A percentile compares a stretch with the other conserved stretches of the same genome.
phyloP scores from a whole-genome alignment of 2,329 filamentous ascomycete genomes.

The Microthyrium microscopicum region DNA sequence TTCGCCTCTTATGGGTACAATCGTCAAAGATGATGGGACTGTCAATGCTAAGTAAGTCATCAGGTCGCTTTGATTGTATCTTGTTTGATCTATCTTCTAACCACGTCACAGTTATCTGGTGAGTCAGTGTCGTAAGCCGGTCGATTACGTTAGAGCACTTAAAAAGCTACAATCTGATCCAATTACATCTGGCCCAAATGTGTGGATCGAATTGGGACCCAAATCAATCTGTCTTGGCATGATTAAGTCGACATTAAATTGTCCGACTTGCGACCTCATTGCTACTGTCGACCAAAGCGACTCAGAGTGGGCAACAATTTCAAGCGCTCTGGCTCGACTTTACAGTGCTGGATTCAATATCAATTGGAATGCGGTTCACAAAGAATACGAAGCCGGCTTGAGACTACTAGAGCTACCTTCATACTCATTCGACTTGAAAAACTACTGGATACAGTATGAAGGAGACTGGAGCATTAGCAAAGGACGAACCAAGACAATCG shows the following conservation, averaged over 20 bases:
- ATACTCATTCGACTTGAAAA: slow-evolving; percentile 20
- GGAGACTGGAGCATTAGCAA: slow-evolving; percentile 14
- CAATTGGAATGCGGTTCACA: slow-evolving; percentile 45
- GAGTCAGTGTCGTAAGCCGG: slow-evolving; percentile 48
- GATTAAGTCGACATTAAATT: slow-evolving; percentile 39
- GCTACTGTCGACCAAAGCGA: slow-evolving; percentile 6
- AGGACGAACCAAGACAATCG: slow-evolving; percentile 12
- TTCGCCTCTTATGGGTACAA: slow-evolving; percentile 50
- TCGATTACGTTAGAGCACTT: slow-evolving; percentile 50
- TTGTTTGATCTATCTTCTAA: slow-evolving; percentile 16
- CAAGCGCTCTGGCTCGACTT: slow-evolving; percentile 30
- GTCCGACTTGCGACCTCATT: slow-evolving; percentile 1
- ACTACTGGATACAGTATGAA: slow-evolving; percentile 24
- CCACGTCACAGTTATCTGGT: slow-evolving; percentile 48
- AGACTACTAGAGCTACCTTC: slow-evolving; percentile 35
- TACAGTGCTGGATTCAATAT: slow-evolving; percentile 38
- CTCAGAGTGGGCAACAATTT: slow-evolving; percentile 32
- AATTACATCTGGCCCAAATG: slow-evolving; percentile 46
- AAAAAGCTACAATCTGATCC: slow-evolving; percentile 38
- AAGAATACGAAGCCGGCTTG: slow-evolving; percentile 28
- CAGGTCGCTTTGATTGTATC: no score
- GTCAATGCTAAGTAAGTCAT: slow-evolving; percentile 40
- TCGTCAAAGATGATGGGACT: slow-evolving; percentile 38
- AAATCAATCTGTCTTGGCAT: slow-evolving; percentile 53
- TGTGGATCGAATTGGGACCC: slow-evolving; percentile 57